phyloP scores from a whole-genome alignment of 2,329 filamentous ascomycete species.

The Colletotrichum graminicola region DNA sequence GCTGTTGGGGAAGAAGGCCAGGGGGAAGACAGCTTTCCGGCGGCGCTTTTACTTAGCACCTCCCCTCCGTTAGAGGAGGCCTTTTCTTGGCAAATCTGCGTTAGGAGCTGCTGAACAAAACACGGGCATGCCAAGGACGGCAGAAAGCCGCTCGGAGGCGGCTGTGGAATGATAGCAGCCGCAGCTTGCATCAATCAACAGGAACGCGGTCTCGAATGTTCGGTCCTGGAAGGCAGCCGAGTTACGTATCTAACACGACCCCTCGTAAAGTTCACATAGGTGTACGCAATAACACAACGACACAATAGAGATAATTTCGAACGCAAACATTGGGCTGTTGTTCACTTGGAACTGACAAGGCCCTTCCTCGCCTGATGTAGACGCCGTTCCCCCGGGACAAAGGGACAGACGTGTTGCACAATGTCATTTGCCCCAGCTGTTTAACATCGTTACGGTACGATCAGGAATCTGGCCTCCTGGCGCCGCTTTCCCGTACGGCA shows the following conservation, averaged over 20 bases:
- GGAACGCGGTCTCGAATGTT: background rate
- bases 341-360: background rate
- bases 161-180: background rate
- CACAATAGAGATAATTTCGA: too few relatives aligned
- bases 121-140: background rate
- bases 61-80: too few relatives aligned
- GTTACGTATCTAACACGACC: too few relatives aligned
- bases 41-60: background rate
- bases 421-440: background rate
- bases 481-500: background rate
- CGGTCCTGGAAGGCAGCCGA: too few relatives aligned
- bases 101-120: background rate
- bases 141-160: background rate
- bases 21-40: background rate
- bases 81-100: background rate
- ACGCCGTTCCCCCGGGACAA: background rate
- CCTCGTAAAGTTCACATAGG: too few relatives aligned
- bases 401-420: background rate
- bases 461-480: background rate
- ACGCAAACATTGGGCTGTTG: background rate
- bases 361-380: background rate
- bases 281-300: too few relatives aligned
- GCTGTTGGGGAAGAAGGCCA: background rate
- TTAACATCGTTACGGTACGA: background rate
- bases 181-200: slow-evolving; percentile 10